phyloP scores from a whole-genome alignment of 2,329 filamentous ascomycete genomes.

The Exserohilum rostratum region DNA sequence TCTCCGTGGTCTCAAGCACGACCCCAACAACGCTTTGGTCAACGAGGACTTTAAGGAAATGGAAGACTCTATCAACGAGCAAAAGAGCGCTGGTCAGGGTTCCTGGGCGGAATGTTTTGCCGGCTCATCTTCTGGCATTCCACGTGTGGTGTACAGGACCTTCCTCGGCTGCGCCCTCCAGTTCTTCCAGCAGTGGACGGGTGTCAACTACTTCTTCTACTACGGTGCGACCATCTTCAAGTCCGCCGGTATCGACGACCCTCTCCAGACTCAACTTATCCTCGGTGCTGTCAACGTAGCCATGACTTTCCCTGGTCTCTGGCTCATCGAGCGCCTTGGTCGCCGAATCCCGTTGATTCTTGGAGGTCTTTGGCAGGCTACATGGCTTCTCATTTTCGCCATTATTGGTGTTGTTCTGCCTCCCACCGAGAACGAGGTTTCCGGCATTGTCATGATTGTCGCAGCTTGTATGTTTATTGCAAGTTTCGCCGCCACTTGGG shows the following conservation, averaged over 20 bases:
- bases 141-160: constrained; percentile 47
- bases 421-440: constrained; percentile 45
- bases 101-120: constrained; percentile 42
- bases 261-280: constrained; percentile 54
- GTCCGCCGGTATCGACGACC: constrained; percentile 69
- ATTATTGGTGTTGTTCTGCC: constrained; percentile 50
- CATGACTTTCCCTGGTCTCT: constrained; percentile 70
- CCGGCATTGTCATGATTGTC: constrained; percentile 73
- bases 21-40: constrained; percentile 54
- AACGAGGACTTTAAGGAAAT: constrained; percentile 59
- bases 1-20: constrained; percentile 59
- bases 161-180: constrained; percentile 37
- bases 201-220: constrained; percentile 61
- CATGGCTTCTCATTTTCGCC: constrained; percentile 67
- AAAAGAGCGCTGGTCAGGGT: constrained; percentile 36
- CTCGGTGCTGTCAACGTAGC: constrained; percentile 68
- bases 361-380: constrained; percentile 71
- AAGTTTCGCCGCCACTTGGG: constrained; percentile 71
- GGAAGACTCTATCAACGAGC: constrained; percentile 38
- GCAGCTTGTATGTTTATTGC: constrained; percentile 77
- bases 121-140: constrained; percentile 45
- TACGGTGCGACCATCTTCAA: constrained; percentile 72
- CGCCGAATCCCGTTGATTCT: constrained; percentile 71
- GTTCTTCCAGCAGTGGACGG: constrained; percentile 45
- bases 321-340: constrained; percentile 70